phyloP scores from a whole-genome alignment of 2,329 filamentous ascomycete species.

The Botrytis sinoallii region DNA sequence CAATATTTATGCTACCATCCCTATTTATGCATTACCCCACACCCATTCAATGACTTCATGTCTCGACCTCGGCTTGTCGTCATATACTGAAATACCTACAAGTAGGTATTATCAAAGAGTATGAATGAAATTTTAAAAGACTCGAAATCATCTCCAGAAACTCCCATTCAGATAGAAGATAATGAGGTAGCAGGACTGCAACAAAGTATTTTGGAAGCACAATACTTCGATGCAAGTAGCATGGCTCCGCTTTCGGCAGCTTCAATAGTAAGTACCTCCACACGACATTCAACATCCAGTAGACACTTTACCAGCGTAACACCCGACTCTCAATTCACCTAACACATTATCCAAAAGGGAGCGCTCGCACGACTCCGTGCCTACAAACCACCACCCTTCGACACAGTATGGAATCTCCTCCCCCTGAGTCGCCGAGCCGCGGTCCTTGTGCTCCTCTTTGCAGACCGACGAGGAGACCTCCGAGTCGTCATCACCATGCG shows the following conservation, averaged over 20 bases:
- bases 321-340: background rate
- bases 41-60: conserved; percentile 7
- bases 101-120: background rate
- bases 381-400: conserved; percentile 58
- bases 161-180: conserved; percentile 34
- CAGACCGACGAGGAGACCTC: conserved; percentile 76
- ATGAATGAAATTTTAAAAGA: background rate
- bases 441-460: conserved; percentile 83
- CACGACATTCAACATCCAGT: no score
- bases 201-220: conserved; percentile 34
- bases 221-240: conserved; percentile 36
- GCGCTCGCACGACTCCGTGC: conserved; percentile 56
- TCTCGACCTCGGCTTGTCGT: background rate
- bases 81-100: background rate
- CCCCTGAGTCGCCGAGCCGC: conserved; percentile 71
- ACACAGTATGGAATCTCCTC: conserved; percentile 58
- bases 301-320: background rate
- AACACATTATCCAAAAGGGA: conserved; percentile 25
- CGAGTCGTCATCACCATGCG: conserved; percentile 68
- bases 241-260: conserved; percentile 37
- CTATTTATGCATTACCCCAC: conserved; percentile 12
- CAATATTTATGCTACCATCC: background rate
- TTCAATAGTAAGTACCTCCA: conserved; percentile 30
- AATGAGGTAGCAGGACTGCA: conserved; percentile 33
- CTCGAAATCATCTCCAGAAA: background rate